These are phyloP conservation scores for Rhodotorula graminis DNA, from an alignment of 768 basidiomycete genomes.

Conservation along the genomic window DNA sequence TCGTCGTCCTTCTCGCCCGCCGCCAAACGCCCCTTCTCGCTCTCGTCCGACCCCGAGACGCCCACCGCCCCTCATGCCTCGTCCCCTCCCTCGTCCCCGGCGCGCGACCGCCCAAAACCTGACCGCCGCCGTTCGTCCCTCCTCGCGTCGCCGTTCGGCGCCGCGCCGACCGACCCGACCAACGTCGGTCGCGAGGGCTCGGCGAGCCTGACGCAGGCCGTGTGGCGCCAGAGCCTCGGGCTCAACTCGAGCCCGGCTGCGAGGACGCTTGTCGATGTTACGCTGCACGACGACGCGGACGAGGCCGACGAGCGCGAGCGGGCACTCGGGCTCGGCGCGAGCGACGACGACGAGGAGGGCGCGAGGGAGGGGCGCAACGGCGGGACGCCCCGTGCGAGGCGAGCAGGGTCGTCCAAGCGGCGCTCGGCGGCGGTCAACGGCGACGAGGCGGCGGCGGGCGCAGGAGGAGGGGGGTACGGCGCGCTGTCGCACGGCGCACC, in stretches of 20 bases:
- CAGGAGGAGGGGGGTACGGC: not conserved
- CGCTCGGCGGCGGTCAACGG: not conserved
- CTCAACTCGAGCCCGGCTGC: slow-evolving; percentile 7
- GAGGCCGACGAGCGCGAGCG: not conserved
- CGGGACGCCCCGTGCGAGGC: no score
- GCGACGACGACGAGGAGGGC: not conserved
- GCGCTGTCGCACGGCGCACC: not conserved
- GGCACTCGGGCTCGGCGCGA: not conserved
- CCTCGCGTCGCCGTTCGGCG: not conserved
- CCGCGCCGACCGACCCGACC: not conserved
- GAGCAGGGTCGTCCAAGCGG: not conserved
- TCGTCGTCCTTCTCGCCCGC: not conserved
- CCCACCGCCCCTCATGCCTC: slow-evolving; percentile 2
- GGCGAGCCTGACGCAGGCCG: slow-evolving; percentile 22
- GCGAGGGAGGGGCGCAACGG: not conserved
- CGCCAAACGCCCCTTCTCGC: slow-evolving; percentile 22
- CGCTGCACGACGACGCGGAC: not conserved
- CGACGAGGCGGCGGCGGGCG: not conserved
- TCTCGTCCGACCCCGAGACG: slow-evolving; percentile 27
- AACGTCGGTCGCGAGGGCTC: slow-evolving; percentile 3
- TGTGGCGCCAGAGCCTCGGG: slow-evolving; percentile 25
- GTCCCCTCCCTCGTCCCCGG: not conserved
- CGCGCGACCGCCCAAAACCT: not conserved
- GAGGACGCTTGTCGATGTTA: not conserved
- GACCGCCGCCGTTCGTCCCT: not conserved